Conservation (phyloP, 805 yeast genomes). For the Metschnikowia chrysomelidarum region DNA sequence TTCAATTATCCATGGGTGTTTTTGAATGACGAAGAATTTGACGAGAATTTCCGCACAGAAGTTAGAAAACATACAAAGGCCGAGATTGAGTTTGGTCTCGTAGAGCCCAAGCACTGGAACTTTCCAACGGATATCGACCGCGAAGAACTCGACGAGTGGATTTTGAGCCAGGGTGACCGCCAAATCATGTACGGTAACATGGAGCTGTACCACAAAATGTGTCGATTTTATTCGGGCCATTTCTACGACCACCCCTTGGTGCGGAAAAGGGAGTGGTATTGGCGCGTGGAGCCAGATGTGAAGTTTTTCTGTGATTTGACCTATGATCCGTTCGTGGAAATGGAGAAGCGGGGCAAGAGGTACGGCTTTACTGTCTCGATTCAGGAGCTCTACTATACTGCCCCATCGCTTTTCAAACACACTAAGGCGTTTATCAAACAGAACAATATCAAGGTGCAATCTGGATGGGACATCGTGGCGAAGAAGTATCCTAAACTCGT, state of each 20-base stretch:
- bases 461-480: conserved; percentile 68
- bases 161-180: conserved; percentile 77
- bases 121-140: conserved; percentile 45
- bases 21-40: conserved; percentile 76
- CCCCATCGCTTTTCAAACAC: conserved; percentile 75
- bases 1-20: conserved; percentile 91
- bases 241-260: conserved; percentile 81
- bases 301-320: conserved; percentile 87
- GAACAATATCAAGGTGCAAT: conserved; percentile 48
- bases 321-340: conserved; percentile 85
- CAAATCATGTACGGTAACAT: conserved; percentile 80
- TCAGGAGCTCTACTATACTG: conserved; percentile 75
- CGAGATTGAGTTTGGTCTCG: conserved; percentile 66
- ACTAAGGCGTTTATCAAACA: conserved; percentile 62
- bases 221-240: conserved; percentile 63
- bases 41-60: conserved; percentile 55
- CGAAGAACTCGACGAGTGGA: conserved; percentile 50
- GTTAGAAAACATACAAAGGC: conserved; percentile 57
- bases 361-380: conserved; percentile 86
- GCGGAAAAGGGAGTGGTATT: conserved; percentile 77
- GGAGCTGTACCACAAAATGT: conserved; percentile 90
- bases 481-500: conserved; percentile 25
- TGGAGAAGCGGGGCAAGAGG: conserved; percentile 65
- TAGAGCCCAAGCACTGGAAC: conserved; percentile 65
- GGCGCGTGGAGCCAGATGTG: conserved; percentile 95